Base-by-base conservation (phyloP, 1,284 basidiomycete species). In the Lentinus polychrous region DNA sequence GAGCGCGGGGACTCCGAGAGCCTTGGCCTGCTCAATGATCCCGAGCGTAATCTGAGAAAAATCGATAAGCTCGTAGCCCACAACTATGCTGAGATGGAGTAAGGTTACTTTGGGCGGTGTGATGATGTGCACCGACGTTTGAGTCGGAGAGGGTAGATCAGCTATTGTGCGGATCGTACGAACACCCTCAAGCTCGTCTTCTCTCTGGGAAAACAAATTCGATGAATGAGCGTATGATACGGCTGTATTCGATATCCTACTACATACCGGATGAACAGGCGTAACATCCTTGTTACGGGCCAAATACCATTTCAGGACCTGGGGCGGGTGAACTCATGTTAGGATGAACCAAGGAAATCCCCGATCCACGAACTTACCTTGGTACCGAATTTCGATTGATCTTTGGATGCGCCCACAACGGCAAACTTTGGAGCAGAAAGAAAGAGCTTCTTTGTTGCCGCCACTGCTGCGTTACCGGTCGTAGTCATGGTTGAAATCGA, bases 261-360 rank as follows among this genome's bases (percentile, higher is more conserved):
- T n/a, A 54, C 73, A 54, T 63, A 81, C 76, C 24, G 78, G 83
- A 60, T 89, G 86, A 6, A 88, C 71, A 2, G 86, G 89, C 1
- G 79, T 84, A 12, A 91, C 81, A 3, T 76, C 61, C 53, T 78
- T 74, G 43, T 72, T 64, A 50, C 82, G 79, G 6, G 64, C 68
- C 54, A 82, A 71, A 64, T 91, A 92, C 87, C 87, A 90, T 51
- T 79, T 79, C 48, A 87, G 64, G 42, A 89, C 76, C 85, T 87
- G 45, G 15, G 40, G 11, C n/a, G 22, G 36, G 11, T 12, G 32
- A 34, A 22, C 12, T 27, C 8, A 7, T 8, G 22, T 14, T 15
- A 12, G 43, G 40, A 42, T 23, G 15, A 27, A 15, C 17, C 10
- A 12, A n/a, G 12, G 3, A 8, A 27, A 31, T 11, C 7, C 23